Percentiles rank a stretch among this genome's conserved stretches.
Conservation (phyloP, 2,329 filamentous ascomycete genomes). For the Fusarium subglutinans region DNA sequence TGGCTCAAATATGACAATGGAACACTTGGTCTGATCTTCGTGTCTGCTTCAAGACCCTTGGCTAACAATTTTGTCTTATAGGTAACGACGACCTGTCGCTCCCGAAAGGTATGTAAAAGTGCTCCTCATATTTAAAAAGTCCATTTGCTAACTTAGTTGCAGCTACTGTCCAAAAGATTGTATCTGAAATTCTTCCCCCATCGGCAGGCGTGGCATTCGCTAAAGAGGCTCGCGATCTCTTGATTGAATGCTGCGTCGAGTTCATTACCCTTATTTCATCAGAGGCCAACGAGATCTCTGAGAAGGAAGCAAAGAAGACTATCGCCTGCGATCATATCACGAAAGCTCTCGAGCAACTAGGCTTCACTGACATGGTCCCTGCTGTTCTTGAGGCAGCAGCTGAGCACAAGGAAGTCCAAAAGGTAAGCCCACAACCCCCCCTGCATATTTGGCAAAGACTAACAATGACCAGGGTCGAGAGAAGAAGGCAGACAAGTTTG, state of each 20-base stretch:
- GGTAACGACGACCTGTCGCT: slow-evolving; percentile 71
- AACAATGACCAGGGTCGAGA: slow-evolving; percentile 76
- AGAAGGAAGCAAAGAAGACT: slow-evolving; percentile 99
- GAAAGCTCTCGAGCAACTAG: slow-evolving; percentile 89
- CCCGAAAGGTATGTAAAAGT: slow-evolving; percentile 64
- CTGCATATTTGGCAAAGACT: slow-evolving; percentile 48
- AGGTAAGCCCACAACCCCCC: slow-evolving; percentile 64
- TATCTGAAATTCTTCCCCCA: slow-evolving; percentile 88
- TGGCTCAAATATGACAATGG: slow-evolving; percentile 41
- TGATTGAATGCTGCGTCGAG: slow-evolving; percentile 99
- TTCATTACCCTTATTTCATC: slow-evolving; percentile 99
- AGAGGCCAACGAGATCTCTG: slow-evolving; percentile 98
- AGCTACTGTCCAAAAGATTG: slow-evolving; percentile 84
- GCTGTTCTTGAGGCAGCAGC: slow-evolving; percentile 87
- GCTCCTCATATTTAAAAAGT: not conserved
- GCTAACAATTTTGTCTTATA: slow-evolving; percentile 52
- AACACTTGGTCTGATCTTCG: slow-evolving; percentile 27
- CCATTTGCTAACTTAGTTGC: slow-evolving; percentile 39
- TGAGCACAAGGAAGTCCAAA: slow-evolving; percentile 92
- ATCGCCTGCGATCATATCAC: slow-evolving; percentile 98
- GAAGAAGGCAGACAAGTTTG: slow-evolving; percentile 97
- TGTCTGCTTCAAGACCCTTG: not conserved
- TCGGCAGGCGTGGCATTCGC: slow-evolving; percentile 84
- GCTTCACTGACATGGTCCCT: slow-evolving; percentile 90
- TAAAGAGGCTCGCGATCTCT: slow-evolving; percentile 91